Evolutionary conservation across 2,329 filamentous ascomycete genomes (phyloP).

Genomic region (Drechslerella dactyloides): DNA sequence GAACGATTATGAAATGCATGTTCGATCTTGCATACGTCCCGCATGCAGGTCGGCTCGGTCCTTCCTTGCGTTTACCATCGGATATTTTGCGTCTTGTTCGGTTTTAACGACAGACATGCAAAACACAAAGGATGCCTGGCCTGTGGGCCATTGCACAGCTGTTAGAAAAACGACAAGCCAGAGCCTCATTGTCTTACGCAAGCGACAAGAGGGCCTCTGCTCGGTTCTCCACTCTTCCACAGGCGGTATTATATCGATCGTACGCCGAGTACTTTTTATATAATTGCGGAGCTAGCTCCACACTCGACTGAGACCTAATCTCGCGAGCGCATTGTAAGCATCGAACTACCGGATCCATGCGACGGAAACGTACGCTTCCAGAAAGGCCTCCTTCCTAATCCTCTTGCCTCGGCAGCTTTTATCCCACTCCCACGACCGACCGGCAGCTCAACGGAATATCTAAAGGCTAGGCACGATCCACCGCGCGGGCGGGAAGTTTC

Average conservation of each 20-base stretch:
- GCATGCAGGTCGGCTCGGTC: not conserved
- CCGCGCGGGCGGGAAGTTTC: slow-evolving; percentile 48
- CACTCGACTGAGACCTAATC: not conserved
- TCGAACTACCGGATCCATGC: slow-evolving; percentile 12
- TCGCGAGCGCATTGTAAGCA: too few relatives aligned
- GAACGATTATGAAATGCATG: too few relatives aligned
- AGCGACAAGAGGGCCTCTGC: too few relatives aligned
- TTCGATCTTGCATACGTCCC: not conserved
- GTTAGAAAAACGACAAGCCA: too few relatives aligned
- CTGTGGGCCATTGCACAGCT: too few relatives aligned
- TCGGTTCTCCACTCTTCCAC: too few relatives aligned
- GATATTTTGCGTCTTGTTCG: not conserved
- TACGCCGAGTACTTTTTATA: not conserved
- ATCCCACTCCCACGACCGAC: not conserved
- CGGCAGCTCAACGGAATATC: not conserved
- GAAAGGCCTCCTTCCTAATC: slow-evolving; percentile 35
- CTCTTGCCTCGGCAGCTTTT: slow-evolving; percentile 29
- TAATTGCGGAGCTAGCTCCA: not conserved
- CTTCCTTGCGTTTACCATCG: not conserved
- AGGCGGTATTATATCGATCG: too few relatives aligned
- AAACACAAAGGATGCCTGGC: not conserved
- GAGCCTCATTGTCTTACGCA: too few relatives aligned
- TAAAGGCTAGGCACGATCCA: slow-evolving; percentile 7
- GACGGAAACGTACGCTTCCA: not conserved
- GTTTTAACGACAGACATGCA: too few relatives aligned